These are phyloP conservation scores for Aspergillus phoenicis DNA, from an alignment of 2,329 filamentous ascomycete genomes.

Conservation along the genomic window DNA sequence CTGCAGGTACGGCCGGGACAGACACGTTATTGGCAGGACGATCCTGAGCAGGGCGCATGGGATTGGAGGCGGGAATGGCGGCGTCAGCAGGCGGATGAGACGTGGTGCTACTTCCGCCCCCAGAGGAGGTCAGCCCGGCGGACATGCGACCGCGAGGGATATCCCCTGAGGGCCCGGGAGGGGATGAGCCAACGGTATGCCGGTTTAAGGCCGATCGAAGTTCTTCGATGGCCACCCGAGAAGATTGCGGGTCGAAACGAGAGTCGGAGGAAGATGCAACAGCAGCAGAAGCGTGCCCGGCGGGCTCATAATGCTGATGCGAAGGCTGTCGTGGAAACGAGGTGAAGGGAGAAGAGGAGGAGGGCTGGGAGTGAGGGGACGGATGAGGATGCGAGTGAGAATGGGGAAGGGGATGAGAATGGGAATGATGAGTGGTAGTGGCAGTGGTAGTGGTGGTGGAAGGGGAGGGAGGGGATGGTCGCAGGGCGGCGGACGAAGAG, in stretches of 20 bases:
- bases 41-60: conserved; percentile 12
- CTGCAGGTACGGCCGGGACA: conserved; percentile 18
- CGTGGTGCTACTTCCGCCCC: conserved; percentile 31
- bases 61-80: conserved; percentile 12
- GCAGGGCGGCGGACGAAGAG: conserved; percentile 43
- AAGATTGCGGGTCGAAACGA: conserved; percentile 39
- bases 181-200: conserved; percentile 41
- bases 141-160: conserved; percentile 38
- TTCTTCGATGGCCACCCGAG: conserved; percentile 44
- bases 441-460: conserved; percentile 19
- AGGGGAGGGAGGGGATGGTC: conserved; percentile 33
- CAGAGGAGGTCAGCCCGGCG: conserved; percentile 37
- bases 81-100: conserved; percentile 22
- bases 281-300: conserved; percentile 24
- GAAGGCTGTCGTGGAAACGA: conserved; percentile 15
- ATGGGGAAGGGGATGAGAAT: conserved; percentile 18
- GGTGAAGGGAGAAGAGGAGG: conserved; percentile 17
- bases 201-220: conserved; percentile 42
- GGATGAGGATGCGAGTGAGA: conserved; percentile 19
- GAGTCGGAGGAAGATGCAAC: conserved; percentile 18
- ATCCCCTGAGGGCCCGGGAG: conserved; percentile 38
- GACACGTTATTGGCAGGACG: conserved; percentile 16
- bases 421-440: conserved; percentile 19
- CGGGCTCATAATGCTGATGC: conserved; percentile 36
- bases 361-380: conserved; percentile 16